Evolutionary conservation across 192 early-diverging fungal species (phyloP).

Genomic region (Jimgerdemannia lactiflua): DNA sequence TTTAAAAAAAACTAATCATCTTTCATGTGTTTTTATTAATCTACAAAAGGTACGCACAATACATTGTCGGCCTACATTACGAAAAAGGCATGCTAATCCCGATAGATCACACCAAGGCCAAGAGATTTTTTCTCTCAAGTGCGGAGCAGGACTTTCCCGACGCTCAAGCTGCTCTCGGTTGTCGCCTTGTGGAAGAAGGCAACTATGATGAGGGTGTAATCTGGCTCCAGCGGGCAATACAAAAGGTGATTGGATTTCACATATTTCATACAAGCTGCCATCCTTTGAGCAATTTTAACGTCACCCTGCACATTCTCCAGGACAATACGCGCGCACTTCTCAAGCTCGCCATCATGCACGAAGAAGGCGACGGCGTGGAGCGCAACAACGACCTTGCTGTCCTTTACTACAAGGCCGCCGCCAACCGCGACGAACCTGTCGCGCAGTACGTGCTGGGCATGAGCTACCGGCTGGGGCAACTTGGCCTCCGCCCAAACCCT

Average conservation of each 20-base stretch:
- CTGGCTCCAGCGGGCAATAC: constrained; percentile 27
- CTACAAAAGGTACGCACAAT: constrained; percentile 28
- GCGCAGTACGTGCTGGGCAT: constrained; percentile 32
- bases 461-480: constrained; percentile 19
- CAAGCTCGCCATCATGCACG: constrained; percentile 27
- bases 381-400: constrained; percentile 19
- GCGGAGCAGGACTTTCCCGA: constrained; percentile 27
- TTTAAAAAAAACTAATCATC: constrained; percentile 2
- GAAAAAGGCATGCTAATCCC: constrained; percentile 22
- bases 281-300: no score
- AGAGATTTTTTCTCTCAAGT: constrained; percentile 21
- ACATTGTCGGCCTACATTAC: constrained; percentile 28
- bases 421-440: constrained; percentile 14
- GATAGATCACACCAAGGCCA: constrained; percentile 18
- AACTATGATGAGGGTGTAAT: constrained; percentile 17
- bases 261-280: not conserved
- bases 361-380: constrained; percentile 24
- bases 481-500: constrained; percentile 18
- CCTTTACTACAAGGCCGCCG: constrained; percentile 25
- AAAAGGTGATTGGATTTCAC: constrained; percentile 21
- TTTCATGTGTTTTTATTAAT: constrained; percentile 1
- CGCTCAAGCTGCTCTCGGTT: constrained; percentile 33
- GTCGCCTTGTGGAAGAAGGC: constrained; percentile 10
- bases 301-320: constrained; percentile 4
- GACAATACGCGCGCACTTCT: constrained; percentile 23